Base-by-base conservation (phyloP, 2,329 filamentous ascomycete genomes). In the Diaporthe humulicola region DNA sequence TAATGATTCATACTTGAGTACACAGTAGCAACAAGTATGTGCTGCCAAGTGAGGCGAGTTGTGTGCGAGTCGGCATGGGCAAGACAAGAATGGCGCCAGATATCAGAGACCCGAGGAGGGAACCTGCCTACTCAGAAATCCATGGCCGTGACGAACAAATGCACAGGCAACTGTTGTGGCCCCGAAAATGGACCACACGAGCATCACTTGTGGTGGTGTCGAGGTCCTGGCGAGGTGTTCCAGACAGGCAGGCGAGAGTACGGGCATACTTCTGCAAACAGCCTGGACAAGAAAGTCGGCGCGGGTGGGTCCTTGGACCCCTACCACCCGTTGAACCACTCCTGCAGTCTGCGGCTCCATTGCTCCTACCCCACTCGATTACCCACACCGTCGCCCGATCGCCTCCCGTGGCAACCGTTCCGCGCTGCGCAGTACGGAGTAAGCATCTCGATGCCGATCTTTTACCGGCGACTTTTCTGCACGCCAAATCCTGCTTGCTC, bases 261-360 rank as follows among this genome's bases (percentile, higher is more conserved):
- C n/a, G n/a, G n/a, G n/a, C n/a, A n/a, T n/a, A 19, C 38, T 25
- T 61, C 58, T 28, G 58, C 38, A 61, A 42, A 19, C 58, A n/a
- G n/a, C 58, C 57, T 14, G 17, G 56, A 9, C 30, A 61, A 38
- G 42, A 36, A 42, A 42, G 36, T 12, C 60, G 9, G 40, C 4
- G 42, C 15, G 30, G 30, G 45, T 67, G 64, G 30, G 38, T 10
- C 14, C 28, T n/a, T 52, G 48, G 64, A 19, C 64, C 61, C 64
- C 64, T 52, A 17, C 22, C 30, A 67, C 38, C 36, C 58, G 15
- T 19, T 28, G 58, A 4, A n/a, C 58, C 61, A 58, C 22, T 22
- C 22, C 22, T n/a, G n/a, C 50, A 22, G 45, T 54, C 33, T 69
- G 64, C 64, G 64, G 64, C 64, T 69, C 64, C 64, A 40, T 69